Conservation (phyloP, 768 basidiomycete genomes). For the Phanerochaete sordida region DNA sequence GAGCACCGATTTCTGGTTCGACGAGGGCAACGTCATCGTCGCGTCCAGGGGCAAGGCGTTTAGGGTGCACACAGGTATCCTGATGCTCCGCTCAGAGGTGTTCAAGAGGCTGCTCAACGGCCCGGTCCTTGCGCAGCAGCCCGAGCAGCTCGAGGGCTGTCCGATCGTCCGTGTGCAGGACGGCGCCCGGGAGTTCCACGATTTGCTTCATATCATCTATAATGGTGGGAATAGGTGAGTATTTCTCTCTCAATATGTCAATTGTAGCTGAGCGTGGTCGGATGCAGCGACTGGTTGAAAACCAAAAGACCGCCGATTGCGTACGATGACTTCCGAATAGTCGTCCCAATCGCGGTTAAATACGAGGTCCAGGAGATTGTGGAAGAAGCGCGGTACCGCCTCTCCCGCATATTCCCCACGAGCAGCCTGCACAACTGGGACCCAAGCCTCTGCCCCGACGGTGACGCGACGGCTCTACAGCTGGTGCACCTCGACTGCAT, state of each 20-base stretch:
- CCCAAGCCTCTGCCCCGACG: background rate
- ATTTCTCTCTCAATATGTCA: too few species aligned
- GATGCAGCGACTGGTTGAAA: background rate
- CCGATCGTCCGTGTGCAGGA: too few species aligned
- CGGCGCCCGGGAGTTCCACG: too few species aligned
- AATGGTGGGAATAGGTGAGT: too few species aligned
- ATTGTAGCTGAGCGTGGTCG: too few species aligned
- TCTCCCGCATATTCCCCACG: background rate
- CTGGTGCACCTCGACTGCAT: background rate
- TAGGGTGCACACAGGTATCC: background rate
- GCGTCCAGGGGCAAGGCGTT: background rate
- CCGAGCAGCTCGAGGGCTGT: background rate
- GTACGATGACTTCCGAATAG: background rate
- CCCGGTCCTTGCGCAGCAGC: background rate
- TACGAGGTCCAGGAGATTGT: background rate
- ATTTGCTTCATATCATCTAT: too few species aligned
- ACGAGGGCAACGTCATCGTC: slow-evolving; percentile 5
- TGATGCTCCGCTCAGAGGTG: background rate
- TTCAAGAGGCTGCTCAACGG: background rate
- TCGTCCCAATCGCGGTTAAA: background rate
- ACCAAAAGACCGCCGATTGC: background rate
- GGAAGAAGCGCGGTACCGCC: background rate
- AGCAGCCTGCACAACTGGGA: background rate
- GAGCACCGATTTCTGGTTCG: slow-evolving; percentile 8
- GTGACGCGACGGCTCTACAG: background rate